Conservation (phyloP, 176 grass and related monocot genomes). For the Zizania latifolia region DNA sequence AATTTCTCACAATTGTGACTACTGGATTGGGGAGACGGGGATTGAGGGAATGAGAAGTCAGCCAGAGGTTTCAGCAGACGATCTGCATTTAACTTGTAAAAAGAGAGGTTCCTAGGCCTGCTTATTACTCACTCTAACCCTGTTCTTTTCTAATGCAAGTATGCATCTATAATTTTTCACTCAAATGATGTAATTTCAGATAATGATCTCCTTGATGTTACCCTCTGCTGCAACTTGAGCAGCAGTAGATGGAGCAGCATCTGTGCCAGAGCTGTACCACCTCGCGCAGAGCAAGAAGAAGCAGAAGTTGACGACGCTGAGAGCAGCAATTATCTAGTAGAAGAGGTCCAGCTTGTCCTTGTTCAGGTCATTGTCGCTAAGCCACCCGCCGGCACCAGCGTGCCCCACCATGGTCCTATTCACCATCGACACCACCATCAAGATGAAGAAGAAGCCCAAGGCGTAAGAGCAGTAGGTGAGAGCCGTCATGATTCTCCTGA, state of each 20-base stretch:
- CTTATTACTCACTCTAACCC: too few species aligned
- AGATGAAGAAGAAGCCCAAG: slow-evolving; percentile 63
- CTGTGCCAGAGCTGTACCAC: slow-evolving; percentile 29
- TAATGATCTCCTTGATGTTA: background rate
- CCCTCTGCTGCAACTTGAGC: background rate
- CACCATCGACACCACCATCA: slow-evolving; percentile 42
- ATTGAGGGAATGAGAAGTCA: too few species aligned
- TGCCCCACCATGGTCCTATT: slow-evolving; percentile 25
- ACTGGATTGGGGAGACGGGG: too few species aligned
- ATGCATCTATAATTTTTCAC: too few species aligned
- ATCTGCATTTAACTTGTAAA: background rate
- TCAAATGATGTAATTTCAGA: too few species aligned
- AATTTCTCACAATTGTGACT: too few species aligned
- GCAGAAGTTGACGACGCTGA: slow-evolving; percentile 56
- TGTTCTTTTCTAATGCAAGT: too few species aligned
- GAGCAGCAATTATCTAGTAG: slow-evolving; percentile 52
- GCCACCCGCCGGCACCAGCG: slow-evolving; percentile 23
- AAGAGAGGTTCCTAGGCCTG: background rate
- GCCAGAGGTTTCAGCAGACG: too few species aligned
- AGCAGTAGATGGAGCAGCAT: background rate
- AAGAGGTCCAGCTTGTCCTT: slow-evolving; percentile 60
- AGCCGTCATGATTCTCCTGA: slow-evolving; percentile 54
- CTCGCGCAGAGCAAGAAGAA: slow-evolving; percentile 51
- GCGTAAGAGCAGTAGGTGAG: slow-evolving; percentile 70
- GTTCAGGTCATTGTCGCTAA: slow-evolving; percentile 56